phyloP scores from a whole-genome alignment of 305 asterid genomes.

The Rubia tinctorum region DNA sequence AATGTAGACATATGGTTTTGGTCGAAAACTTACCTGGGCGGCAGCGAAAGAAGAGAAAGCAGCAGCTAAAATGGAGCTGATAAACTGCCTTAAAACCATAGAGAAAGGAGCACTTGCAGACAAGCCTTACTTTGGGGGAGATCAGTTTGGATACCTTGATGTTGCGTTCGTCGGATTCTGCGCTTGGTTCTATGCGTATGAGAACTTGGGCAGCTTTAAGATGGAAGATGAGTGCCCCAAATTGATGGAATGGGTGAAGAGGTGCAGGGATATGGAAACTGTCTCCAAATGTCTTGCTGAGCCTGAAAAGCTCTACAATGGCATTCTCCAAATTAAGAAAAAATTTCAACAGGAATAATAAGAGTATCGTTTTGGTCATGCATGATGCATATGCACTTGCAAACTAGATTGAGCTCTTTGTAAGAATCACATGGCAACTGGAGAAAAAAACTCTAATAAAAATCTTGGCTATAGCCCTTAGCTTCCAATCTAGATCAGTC shows the following conservation, averaged over 20 bases:
- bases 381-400: constrained; percentile 9
- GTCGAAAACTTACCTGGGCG: neutral
- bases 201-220: constrained; percentile 21
- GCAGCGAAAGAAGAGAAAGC: constrained; percentile 20
- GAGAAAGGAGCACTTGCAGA: constrained; percentile 27
- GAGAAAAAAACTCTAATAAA: no score
- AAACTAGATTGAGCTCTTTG: constrained; percentile 18
- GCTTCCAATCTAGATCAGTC: no score
- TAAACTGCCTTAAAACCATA: constrained; percentile 20
- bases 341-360: neutral
- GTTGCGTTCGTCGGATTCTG: constrained; percentile 24
- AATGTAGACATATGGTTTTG: neutral
- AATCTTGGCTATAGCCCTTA: no score
- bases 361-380: neutral
- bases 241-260: constrained; percentile 24
- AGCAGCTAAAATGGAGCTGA: constrained; percentile 21
- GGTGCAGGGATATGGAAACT: constrained; percentile 23
- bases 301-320: constrained; percentile 21
- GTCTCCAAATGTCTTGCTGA: constrained; percentile 23
- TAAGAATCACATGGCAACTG: constrained; percentile 19
- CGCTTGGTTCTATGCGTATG: constrained; percentile 28
- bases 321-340: constrained; percentile 11
- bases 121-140: constrained; percentile 28
- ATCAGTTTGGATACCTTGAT: constrained; percentile 27
- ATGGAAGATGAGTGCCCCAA: constrained; percentile 25